Conservation (phyloP, 176 grass and related monocot genomes). For the maize (Zea mays) region Zm-B73-REFERENCE-NAM-5.0 NC_050096.1:232953501-232954000, state of each 20-base stretch:
- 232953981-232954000: background rate
- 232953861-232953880: background rate
- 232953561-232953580: background rate
- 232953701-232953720: background rate
- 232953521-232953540: constrained; percentile 26
- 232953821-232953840: background rate
- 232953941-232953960: background rate
- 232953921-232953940: constrained; percentile 12
- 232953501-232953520: background rate
- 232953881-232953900: constrained; percentile 15
- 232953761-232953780: background rate
- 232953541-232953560: constrained; percentile 8
- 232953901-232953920: constrained; percentile 3
- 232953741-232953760: background rate
- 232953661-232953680: background rate
- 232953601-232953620: constrained; percentile 5
- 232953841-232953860: background rate
- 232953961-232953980: constrained; percentile 4
- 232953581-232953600: constrained; percentile 15
- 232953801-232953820: background rate
- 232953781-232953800: background rate
- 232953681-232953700: background rate
- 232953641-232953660: background rate
- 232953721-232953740: background rate
- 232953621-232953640: background rate